Evolutionary conservation across 2,329 filamentous ascomycete species (phyloP), one percentile per base, ranked within the genome.

Genomic region (Lecanoromycetidae sp.): DNA sequence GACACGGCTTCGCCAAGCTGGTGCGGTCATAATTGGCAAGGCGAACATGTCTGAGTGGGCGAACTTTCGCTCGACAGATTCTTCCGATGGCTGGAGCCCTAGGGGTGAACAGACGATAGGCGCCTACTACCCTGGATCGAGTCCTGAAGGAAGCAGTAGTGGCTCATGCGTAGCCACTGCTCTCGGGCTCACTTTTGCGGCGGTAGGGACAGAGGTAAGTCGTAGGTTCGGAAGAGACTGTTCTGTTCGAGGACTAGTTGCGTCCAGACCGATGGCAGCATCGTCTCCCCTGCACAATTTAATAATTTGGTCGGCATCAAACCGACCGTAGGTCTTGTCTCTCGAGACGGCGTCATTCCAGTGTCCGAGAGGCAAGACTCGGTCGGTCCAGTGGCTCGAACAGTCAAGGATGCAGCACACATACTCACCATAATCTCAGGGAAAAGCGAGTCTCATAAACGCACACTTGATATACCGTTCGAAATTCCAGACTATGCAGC

Each of bases 1-100:
- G 6, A 57, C 62, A 1, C 72, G 67, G 5, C 58, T 78, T 62
- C 73, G 82, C 57, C 79, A 84, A 49, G 80, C 79, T 0, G 86
- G 86, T 1, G 86, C 81, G 2, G 68, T 93, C 17, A 69, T 87
- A 40, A 68, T 87, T 46, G 86, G 80, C 17, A 88, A 86, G 67
- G 76, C 80, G 51, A 80, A 74, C 42, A 90, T 87, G 82, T 84
- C 86, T 61, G 85, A 86, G 64, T 65, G 82, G 44, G 78, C 79
- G 0, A 15, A 9, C n/a, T 34, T 10, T 5, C 32, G 32, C 6
- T 34, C 32, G 32, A n/a, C 8, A 15, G 17, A 34, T n/a, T 6
- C 7, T n/a, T 63, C 82, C 0, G 77, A 82, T 55, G 79, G 79
- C 0, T 64, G 81, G 32, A 73, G 71, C 1, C 75, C 75, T 0